phyloP scores from a whole-genome alignment of 2,329 filamentous ascomycete species.

The Talaromyces sp. region DNA sequence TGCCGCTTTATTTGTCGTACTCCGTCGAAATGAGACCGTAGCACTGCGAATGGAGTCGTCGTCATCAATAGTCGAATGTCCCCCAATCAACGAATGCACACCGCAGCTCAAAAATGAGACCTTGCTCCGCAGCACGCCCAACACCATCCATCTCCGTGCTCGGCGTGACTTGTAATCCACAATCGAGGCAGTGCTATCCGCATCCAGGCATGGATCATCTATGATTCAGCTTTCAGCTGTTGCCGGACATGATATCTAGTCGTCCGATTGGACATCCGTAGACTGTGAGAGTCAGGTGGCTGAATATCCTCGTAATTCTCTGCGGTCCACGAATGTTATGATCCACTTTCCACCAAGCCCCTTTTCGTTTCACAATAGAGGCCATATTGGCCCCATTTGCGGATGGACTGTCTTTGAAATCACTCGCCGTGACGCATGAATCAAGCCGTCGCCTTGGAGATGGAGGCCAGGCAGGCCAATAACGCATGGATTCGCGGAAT shows the following conservation, averaged over 20 bases:
- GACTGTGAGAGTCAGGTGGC: not conserved
- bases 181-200: conserved; percentile 4
- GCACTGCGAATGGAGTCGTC: too few relatives aligned
- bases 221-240: not conserved
- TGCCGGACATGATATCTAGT: not conserved
- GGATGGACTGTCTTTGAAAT: not conserved
- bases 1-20: not conserved
- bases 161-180: not conserved
- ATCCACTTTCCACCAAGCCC: not conserved
- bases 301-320: conserved; percentile 1
- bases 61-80: too few relatives aligned
- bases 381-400: not conserved
- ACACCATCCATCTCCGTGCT: too few relatives aligned
- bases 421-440: not conserved
- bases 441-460: not conserved
- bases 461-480: not conserved
- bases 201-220: not conserved
- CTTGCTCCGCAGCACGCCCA: too few relatives aligned
- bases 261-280: not conserved
- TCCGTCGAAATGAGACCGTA: not conserved
- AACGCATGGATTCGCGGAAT: not conserved
- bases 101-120: too few relatives aligned
- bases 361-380: not conserved
- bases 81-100: too few relatives aligned
- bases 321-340: not conserved